Evolutionary conservation across 805 yeast genomes (phyloP).

Genomic region (Teunomyces cretensis): DNA sequence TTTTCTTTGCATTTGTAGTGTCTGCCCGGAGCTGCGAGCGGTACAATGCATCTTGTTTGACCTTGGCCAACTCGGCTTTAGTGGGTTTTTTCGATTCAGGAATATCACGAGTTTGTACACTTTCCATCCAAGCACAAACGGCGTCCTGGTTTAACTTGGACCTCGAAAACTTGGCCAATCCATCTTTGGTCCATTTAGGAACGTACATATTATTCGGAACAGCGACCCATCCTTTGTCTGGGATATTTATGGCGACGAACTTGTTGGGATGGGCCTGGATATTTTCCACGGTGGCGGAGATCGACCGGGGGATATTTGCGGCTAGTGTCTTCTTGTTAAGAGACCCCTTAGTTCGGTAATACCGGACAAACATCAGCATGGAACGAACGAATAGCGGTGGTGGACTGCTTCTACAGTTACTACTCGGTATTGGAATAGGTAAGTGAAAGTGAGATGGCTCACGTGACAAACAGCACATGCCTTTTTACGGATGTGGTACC

Average conservation of each 20-base stretch:
- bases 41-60: conserved; percentile 20
- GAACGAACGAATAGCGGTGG: not conserved
- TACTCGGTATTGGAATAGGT: too few species aligned
- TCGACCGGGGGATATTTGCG: not conserved
- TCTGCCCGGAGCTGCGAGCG: conserved; percentile 23
- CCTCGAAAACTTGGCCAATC: conserved; percentile 3
- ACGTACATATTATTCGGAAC: conserved; percentile 18
- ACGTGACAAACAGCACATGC: not conserved
- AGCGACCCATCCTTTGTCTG: conserved; percentile 21
- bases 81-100: conserved; percentile 15
- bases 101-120: conserved; percentile 8
- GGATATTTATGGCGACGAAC: conserved; percentile 16
- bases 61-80: conserved; percentile 10
- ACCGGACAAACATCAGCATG: not conserved
- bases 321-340: conserved; percentile 6
- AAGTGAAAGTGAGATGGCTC: too few species aligned
- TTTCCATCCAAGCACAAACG: conserved; percentile 15
- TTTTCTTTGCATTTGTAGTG: conserved; percentile 4
- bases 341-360: conserved; percentile 10
- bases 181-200: conserved; percentile 19
- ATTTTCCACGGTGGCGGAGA: conserved; percentile 9
- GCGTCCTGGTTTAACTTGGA: conserved; percentile 6
- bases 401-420: too few species aligned
- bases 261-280: conserved; percentile 11
- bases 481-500: too few species aligned